Evolutionary conservation across 2,329 filamentous ascomycete species (phyloP).

Genomic region (Bimuria novae-zelandiae): DNA sequence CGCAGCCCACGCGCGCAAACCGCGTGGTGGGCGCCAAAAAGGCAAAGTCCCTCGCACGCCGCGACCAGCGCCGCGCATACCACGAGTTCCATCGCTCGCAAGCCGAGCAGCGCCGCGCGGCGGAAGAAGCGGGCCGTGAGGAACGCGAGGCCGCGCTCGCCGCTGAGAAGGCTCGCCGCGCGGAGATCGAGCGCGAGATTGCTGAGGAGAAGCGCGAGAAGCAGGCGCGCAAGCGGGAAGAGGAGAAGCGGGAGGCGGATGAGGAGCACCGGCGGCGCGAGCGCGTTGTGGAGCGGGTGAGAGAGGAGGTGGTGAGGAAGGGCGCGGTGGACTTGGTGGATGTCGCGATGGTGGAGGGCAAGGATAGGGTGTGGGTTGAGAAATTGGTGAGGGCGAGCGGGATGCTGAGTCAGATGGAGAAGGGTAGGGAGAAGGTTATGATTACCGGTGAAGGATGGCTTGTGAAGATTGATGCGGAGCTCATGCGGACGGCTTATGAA

Average conservation of each 20-base stretch:
- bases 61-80: conserved; percentile 51
- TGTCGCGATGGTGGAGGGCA: conserved; percentile 48
- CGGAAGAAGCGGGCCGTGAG: conserved; percentile 49
- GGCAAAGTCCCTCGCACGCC: conserved; percentile 53
- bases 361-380: conserved; percentile 50
- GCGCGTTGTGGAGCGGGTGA: conserved; percentile 39
- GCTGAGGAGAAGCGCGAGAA: conserved; percentile 48
- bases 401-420: conserved; percentile 36
- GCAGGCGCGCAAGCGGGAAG: conserved; percentile 45
- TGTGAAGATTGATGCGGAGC: conserved; percentile 44
- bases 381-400: conserved; percentile 49
- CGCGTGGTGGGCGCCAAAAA: conserved; percentile 54
- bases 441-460: conserved; percentile 52
- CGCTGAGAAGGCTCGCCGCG: conserved; percentile 48
- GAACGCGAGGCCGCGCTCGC: conserved; percentile 52
- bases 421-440: conserved; percentile 36
- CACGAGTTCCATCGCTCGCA: conserved; percentile 56
- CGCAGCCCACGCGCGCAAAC: conserved; percentile 33
- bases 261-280: conserved; percentile 38
- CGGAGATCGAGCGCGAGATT: conserved; percentile 50
- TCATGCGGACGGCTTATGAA: conserved; percentile 49
- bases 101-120: conserved; percentile 51
- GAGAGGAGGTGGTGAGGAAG: conserved; percentile 20
- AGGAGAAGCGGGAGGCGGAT: conserved; percentile 44
- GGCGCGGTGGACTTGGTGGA: conserved; percentile 45